Percentiles rank a stretch among this genome's conserved stretches.
Conservation (phyloP, 2,329 filamentous ascomycete genomes). For the Lasiodiplodia sp. region DNA sequence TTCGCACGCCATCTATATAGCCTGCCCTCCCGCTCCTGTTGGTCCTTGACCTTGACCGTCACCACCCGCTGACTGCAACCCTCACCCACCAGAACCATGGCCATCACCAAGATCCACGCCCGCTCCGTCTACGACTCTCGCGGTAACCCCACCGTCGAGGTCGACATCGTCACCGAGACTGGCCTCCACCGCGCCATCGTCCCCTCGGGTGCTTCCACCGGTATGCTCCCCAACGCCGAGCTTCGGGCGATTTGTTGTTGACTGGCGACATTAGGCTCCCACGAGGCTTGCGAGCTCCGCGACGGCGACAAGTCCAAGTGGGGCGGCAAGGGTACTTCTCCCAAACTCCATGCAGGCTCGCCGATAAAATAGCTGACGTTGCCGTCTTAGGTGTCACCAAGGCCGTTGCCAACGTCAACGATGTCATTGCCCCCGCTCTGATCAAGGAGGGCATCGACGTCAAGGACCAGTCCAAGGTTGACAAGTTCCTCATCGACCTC, state of each 20-base stretch:
- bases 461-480: conserved; percentile 62
- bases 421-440: conserved; percentile 62
- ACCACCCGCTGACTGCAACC: conserved; percentile 15
- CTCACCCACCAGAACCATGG: conserved; percentile 67
- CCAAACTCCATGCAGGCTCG: not conserved
- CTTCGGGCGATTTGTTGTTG: conserved; percentile 33
- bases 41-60: conserved; percentile 1
- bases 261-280: conserved; percentile 46
- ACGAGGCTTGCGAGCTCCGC: conserved; percentile 62
- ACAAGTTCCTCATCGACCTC: conserved; percentile 61
- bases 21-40: conserved; percentile 4
- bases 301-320: conserved; percentile 62
- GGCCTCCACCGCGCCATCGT: conserved; percentile 98
- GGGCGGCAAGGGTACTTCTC: conserved; percentile 58
- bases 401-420: conserved; percentile 64
- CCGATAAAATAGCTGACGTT: conserved; percentile 11
- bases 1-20: conserved; percentile 20
- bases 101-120: conserved; percentile 65
- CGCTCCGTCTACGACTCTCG: conserved; percentile 97
- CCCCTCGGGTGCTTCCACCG: conserved; percentile 94
- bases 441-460: conserved; percentile 63
- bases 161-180: conserved; percentile 94
- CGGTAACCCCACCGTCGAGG: conserved; percentile 97
- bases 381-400: conserved; percentile 55
- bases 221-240: conserved; percentile 56